A percentile compares a stretch with the other conserved stretches of the same genome.
Conservation (phyloP, 2,329 filamentous ascomycete species). For the Epichloe scottii region DNA sequence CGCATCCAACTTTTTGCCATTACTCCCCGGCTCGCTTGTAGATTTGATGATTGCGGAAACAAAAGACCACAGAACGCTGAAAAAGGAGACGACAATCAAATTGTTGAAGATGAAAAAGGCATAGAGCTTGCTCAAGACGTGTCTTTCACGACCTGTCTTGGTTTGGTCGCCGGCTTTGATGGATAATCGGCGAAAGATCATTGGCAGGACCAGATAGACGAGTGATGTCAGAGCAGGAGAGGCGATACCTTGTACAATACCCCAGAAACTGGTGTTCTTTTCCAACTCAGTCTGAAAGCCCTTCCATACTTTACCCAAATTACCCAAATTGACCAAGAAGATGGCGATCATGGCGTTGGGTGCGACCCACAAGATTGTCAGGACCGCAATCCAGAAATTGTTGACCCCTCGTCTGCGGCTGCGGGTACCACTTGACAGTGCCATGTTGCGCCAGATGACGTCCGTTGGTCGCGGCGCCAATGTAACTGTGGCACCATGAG, state of each 20-base stretch:
- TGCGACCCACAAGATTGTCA: constrained; percentile 78
- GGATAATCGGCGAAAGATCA: constrained; percentile 79
- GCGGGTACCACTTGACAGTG: constrained; percentile 54
- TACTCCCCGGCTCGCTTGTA: constrained; percentile 24
- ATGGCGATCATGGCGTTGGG: constrained; percentile 92
- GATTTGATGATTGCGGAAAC: constrained; percentile 50
- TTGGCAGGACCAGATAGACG: constrained; percentile 76
- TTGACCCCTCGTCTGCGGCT: constrained; percentile 65
- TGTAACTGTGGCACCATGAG: constrained; percentile 61
- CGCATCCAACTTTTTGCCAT: constrained; percentile 38
- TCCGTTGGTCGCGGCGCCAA: constrained; percentile 82
- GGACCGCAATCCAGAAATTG: constrained; percentile 66
- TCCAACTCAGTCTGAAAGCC: constrained; percentile 56
- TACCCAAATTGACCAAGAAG: constrained; percentile 76
- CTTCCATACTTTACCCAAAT: constrained; percentile 69
- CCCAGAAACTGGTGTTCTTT: constrained; percentile 57
- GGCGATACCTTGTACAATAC: constrained; percentile 80
- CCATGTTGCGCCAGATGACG: constrained; percentile 92
- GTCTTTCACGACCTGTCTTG: constrained; percentile 83
- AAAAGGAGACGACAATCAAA: constrained; percentile 83
- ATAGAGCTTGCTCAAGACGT: constrained; percentile 84
- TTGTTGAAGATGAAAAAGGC: constrained; percentile 98
- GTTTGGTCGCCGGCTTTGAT: constrained; percentile 77
- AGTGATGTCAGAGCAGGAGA: constrained; percentile 79
- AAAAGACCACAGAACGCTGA: constrained; percentile 70